Conservation (phyloP, 139 green algal species). For the Edaphochlamys debaryana region DNA sequence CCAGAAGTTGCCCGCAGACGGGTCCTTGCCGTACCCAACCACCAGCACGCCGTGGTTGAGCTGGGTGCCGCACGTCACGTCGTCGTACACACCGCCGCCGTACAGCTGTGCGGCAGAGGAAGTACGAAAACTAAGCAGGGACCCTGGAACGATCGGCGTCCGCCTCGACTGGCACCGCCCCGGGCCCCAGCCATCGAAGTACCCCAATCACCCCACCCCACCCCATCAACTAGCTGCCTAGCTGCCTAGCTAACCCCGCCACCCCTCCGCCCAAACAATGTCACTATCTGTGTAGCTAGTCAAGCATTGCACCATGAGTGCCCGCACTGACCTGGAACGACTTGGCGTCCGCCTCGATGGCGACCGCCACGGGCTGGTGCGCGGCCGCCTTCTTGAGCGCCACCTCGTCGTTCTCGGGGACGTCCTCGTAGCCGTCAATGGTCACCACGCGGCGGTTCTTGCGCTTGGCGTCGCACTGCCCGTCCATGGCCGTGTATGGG, state of each 20-base stretch:
- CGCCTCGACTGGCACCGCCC: too few relatives aligned
- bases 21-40: conserved; percentile 85
- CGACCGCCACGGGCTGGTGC: conserved; percentile 93
- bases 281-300: too few relatives aligned
- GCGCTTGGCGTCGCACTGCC: conserved; percentile 60
- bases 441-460: conserved; percentile 73
- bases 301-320: too few relatives aligned
- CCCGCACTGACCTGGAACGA: too few relatives aligned
- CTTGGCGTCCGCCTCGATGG: conserved; percentile 96
- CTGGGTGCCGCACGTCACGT: conserved; percentile 51
- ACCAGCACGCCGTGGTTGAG: conserved; percentile 97
- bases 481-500: conserved; percentile 65
- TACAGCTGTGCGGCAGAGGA: conserved; percentile 97
- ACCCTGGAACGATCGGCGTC: too few relatives aligned
- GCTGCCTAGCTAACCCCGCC: too few relatives aligned
- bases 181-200: too few relatives aligned
- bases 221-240: too few relatives aligned
- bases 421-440: conserved; percentile 92
- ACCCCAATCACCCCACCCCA: too few relatives aligned
- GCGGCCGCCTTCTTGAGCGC: conserved; percentile 78
- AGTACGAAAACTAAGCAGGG: too few relatives aligned
- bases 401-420: conserved; percentile 77
- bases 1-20: conserved; percentile 79
- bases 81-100: conserved; percentile 79
- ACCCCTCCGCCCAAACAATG: too few relatives aligned